Conservation (phyloP, 2,329 filamentous ascomycete species). For the Epichloe baconii region DNA sequence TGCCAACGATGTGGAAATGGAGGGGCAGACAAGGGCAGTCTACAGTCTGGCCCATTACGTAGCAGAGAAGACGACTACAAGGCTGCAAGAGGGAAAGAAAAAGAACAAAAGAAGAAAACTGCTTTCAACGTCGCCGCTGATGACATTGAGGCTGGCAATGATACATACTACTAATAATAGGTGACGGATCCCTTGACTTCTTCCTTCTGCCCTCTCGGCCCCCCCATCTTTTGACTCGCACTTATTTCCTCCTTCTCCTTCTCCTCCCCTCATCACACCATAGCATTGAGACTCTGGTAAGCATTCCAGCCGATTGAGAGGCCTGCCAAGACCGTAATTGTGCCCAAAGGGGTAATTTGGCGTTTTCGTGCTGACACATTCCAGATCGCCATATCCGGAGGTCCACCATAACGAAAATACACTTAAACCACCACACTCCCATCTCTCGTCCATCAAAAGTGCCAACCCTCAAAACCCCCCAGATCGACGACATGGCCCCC, state of each 20-base stretch:
- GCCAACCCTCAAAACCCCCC: too few relatives aligned
- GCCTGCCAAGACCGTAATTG: background rate
- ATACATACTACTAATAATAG: too few relatives aligned
- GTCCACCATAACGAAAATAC: background rate
- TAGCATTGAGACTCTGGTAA: background rate
- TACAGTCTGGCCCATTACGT: too few relatives aligned
- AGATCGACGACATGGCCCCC: constrained; percentile 28
- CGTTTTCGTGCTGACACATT: background rate
- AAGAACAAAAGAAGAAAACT: background rate
- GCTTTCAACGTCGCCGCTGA: background rate
- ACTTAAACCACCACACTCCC: background rate
- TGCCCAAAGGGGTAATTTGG: background rate
- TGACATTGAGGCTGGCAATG: background rate
- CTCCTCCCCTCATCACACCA: too few relatives aligned
- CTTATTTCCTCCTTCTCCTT: too few relatives aligned
- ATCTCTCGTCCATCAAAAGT: background rate
- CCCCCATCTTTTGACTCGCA: too few relatives aligned
- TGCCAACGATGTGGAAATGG: background rate
- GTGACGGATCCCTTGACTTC: too few relatives aligned
- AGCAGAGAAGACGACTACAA: background rate
- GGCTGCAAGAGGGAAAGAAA: background rate
- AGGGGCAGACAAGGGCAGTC: background rate
- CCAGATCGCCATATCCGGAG: background rate
- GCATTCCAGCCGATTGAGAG: background rate
- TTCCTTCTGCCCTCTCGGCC: too few relatives aligned